phyloP scores from a whole-genome alignment of 768 basidiomycete species.

The Suillus sp. region DNA sequence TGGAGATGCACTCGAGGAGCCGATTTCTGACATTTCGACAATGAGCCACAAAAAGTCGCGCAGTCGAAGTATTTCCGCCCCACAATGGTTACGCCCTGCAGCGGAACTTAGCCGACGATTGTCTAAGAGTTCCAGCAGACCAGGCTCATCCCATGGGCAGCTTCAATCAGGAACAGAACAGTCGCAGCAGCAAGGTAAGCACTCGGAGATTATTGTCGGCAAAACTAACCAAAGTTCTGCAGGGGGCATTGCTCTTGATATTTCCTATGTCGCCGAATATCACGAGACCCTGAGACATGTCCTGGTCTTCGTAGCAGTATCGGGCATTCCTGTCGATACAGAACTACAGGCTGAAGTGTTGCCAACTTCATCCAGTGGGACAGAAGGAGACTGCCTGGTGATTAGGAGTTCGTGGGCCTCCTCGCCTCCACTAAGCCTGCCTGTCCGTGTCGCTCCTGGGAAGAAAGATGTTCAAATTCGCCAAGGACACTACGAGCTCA shows the following conservation, averaged over 20 bases:
- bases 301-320: slow-evolving; percentile 68
- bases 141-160: slow-evolving; percentile 30
- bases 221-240: neutral
- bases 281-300: slow-evolving; percentile 85
- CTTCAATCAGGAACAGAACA: slow-evolving; percentile 19
- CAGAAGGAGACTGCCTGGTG: slow-evolving; percentile 55
- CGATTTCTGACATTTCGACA: slow-evolving; percentile 18
- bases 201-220: no score
- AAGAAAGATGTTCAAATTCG: slow-evolving; percentile 59
- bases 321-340: slow-evolving; percentile 47
- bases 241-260: slow-evolving; percentile 31
- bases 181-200: neutral
- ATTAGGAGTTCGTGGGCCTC: slow-evolving; percentile 60
- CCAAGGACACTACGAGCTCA: slow-evolving; percentile 70
- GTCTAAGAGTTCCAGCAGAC: slow-evolving; percentile 24
- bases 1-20: slow-evolving; percentile 17
- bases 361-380: slow-evolving; percentile 43
- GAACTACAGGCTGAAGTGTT: slow-evolving; percentile 71
- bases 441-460: slow-evolving; percentile 58
- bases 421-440: slow-evolving; percentile 60
- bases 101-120: slow-evolving; percentile 10
- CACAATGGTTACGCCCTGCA: slow-evolving; percentile 54
- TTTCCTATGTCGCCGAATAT: slow-evolving; percentile 70
- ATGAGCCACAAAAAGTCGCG: slow-evolving; percentile 35
- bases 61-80: slow-evolving; percentile 59